phyloP scores from a whole-genome alignment of 768 basidiomycete species.

The Mycena alexandri region DNA sequence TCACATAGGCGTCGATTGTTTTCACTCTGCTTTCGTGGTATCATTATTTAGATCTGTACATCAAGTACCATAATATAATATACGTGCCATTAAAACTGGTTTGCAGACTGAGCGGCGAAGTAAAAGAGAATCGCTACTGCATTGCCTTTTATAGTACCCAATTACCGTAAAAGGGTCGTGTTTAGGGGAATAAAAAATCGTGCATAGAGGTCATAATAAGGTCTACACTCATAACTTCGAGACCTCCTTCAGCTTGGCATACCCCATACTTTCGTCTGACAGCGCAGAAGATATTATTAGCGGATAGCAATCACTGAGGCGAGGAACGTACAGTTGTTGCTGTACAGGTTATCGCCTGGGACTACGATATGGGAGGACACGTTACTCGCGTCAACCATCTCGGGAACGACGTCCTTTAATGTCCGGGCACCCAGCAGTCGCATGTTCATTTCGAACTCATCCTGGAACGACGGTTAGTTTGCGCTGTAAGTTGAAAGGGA shows the following conservation, averaged over 20 bases:
- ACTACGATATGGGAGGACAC: constrained; percentile 77
- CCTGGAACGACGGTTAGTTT: constrained; percentile 57
- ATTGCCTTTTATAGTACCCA: too few species aligned
- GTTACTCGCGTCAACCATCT: constrained; percentile 90
- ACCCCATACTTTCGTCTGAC: constrained; percentile 58
- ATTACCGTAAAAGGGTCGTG: too few species aligned
- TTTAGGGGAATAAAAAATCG: too few species aligned
- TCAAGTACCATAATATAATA: constrained; percentile 20
- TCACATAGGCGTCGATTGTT: background rate
- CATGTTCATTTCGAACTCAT: constrained; percentile 99
- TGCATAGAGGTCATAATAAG: too few species aligned
- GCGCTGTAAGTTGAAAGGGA: background rate
- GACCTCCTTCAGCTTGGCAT: constrained; percentile 54
- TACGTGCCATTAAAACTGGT: too few species aligned
- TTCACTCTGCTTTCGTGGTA: constrained; percentile 19
- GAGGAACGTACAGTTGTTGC: constrained; percentile 79
- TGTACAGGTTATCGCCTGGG: constrained; percentile 81
- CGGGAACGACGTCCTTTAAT: constrained; percentile 82
- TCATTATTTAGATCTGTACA: constrained; percentile 16
- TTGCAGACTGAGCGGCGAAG: too few species aligned
- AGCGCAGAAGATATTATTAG: constrained; percentile 3
- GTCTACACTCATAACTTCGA: constrained; percentile 50
- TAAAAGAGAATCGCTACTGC: too few species aligned
- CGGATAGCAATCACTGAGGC: constrained; percentile 14
- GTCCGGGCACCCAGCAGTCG: constrained; percentile 89